These are phyloP conservation scores for Chlamydomonas incerta DNA, from an alignment of 139 green algal genomes.

Conservation along the genomic window DNA sequence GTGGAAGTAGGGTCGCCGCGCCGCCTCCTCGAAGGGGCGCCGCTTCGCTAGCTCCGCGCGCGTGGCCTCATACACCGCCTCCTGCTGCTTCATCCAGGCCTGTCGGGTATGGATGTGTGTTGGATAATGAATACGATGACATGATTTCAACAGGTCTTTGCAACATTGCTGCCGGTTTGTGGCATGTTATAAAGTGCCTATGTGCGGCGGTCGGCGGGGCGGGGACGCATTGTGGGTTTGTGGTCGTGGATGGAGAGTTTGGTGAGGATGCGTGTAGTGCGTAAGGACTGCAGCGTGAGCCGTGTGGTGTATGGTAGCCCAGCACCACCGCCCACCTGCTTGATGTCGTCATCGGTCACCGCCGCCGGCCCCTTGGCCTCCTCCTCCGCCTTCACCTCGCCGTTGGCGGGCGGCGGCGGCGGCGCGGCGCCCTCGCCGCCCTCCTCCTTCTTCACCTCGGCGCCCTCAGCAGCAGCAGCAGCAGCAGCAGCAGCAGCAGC, in stretches of 20 bases:
- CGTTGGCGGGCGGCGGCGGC: not conserved
- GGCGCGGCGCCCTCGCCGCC: not conserved
- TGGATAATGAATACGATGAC: too few species aligned
- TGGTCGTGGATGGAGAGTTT: too few species aligned
- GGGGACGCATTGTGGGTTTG: too few species aligned
- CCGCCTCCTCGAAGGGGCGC: conserved; percentile 73
- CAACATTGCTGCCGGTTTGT: too few species aligned
- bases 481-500: too few species aligned
- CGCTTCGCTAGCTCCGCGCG: conserved; percentile 63
- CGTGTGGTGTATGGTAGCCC: too few species aligned
- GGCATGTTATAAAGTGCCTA: too few species aligned
- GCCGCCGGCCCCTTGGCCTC: not conserved
- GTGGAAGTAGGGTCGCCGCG: conserved; percentile 89
- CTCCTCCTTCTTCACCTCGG: not conserved
- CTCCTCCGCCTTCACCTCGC: not conserved
- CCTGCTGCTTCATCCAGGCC: conserved; percentile 47
- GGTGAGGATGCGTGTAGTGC: too few species aligned
- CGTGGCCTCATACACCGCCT: conserved; percentile 57
- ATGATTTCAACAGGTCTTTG: too few species aligned
- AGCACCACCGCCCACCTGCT: not conserved
- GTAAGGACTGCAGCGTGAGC: too few species aligned
- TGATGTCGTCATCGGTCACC: conserved; percentile 47
- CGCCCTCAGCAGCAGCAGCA: not conserved
- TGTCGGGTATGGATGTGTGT: not conserved
- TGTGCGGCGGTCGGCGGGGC: too few species aligned